Conservation (phyloP, 768 basidiomycete genomes). For the Russula compacta region DNA sequence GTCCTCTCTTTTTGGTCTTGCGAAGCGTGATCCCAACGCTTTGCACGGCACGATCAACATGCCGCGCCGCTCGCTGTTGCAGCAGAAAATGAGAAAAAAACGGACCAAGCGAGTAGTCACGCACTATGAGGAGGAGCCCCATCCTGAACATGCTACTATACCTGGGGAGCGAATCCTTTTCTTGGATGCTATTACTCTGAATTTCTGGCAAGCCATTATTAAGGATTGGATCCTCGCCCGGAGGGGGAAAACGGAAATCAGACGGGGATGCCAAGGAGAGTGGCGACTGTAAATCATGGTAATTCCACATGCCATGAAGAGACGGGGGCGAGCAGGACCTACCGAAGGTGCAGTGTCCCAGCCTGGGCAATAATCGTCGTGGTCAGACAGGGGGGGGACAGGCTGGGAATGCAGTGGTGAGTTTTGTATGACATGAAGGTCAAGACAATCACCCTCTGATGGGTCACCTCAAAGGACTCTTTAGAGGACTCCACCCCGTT, state of each 20-base stretch:
- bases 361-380: neutral
- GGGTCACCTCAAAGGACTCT: neutral
- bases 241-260: neutral
- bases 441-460: neutral
- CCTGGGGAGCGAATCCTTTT: neutral
- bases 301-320: neutral
- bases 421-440: neutral
- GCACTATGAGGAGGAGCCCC: constrained; percentile 12
- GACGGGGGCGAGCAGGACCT: neutral
- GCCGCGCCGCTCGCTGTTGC: constrained; percentile 5
- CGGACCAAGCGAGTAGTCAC: neutral
- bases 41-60: constrained; percentile 11
- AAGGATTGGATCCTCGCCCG: neutral
- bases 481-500: neutral
- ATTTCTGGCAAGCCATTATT: neutral
- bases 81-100: neutral
- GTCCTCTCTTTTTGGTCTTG: neutral
- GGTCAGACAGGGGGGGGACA: neutral
- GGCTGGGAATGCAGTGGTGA: neutral
- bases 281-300: neutral
- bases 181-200: neutral
- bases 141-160: constrained; percentile 16
- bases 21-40: neutral
- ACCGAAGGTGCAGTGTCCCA: constrained; percentile 9
- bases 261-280: neutral